Percentiles rank a stretch among this genome's conserved stretches.
Evolutionary conservation across 352 stramenopile genomes (phyloP).

Genomic region (Globisporangium rhizosaccharum): DNA sequence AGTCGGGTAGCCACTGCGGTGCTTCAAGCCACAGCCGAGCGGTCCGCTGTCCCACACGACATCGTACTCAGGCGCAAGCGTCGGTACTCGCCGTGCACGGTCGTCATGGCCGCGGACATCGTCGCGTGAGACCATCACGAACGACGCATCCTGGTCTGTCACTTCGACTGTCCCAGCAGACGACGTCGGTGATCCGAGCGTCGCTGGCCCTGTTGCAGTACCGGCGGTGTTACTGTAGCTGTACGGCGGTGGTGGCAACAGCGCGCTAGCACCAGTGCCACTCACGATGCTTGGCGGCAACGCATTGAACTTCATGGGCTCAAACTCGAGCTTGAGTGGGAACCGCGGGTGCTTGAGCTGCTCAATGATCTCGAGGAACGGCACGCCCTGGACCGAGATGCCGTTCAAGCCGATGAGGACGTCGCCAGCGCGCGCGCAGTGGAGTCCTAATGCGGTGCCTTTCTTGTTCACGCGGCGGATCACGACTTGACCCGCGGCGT

Average conservation of each 20-base stretch:
- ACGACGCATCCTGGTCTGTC: constrained; percentile 14
- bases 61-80: constrained; percentile 50
- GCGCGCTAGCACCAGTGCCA: too few relatives aligned
- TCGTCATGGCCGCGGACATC: constrained; percentile 3
- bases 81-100: constrained; percentile 28
- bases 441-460: constrained; percentile 45
- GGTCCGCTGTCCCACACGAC: constrained; percentile 71
- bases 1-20: constrained; percentile 54
- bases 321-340: constrained; percentile 64
- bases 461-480: constrained; percentile 79
- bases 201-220: not conserved
- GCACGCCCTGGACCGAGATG: constrained; percentile 33
- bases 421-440: constrained; percentile 66
- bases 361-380: constrained; percentile 67
- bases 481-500: constrained; percentile 38
- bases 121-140: constrained; percentile 5
- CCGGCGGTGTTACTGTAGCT: not conserved
- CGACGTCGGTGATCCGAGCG: constrained; percentile 15
- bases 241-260: constrained; percentile 3
- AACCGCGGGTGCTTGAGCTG: constrained; percentile 52
- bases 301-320: constrained; percentile 40
- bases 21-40: constrained; percentile 69
- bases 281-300: constrained; percentile 4
- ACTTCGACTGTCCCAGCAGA: constrained; percentile 27
- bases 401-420: constrained; percentile 71